Conservation (phyloP, 2,329 filamentous ascomycete genomes). For the Diaporthe citrichinensis region DNA sequence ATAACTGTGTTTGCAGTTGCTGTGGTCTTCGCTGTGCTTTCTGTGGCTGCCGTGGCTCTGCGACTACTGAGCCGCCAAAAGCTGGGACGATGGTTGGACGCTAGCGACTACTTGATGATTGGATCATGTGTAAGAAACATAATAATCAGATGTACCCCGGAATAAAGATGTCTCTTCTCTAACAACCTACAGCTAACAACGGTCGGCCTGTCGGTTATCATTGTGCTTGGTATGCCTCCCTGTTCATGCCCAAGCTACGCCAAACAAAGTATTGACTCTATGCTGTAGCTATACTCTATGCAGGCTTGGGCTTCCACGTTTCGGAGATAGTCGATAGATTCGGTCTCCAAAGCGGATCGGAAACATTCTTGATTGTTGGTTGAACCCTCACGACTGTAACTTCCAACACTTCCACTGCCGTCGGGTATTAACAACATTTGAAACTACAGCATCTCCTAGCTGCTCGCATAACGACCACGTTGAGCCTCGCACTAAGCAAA, state of each 20-base stretch:
- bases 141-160: not conserved
- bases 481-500: slow-evolving; percentile 32
- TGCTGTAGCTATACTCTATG: slow-evolving; percentile 7
- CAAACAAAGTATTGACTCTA: not conserved
- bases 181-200: not conserved
- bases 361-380: slow-evolving; percentile 13
- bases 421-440: not conserved
- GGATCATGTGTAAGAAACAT: slow-evolving; percentile 10
- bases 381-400: not conserved
- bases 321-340: slow-evolving; percentile 26
- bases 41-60: slow-evolving; percentile 9
- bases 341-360: slow-evolving; percentile 1
- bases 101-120: slow-evolving; percentile 33
- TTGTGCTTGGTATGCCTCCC: not conserved
- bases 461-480: slow-evolving; percentile 14
- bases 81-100: slow-evolving; percentile 29
- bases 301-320: slow-evolving; percentile 30
- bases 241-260: too few species aligned
- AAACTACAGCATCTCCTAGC: slow-evolving; percentile 16
- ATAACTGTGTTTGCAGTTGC: slow-evolving; percentile 8
- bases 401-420: too few species aligned
- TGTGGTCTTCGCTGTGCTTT: slow-evolving; percentile 2
- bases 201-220: slow-evolving; percentile 14
- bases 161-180: not conserved
- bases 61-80: slow-evolving; percentile 26